Percentiles rank a stretch among this genome's conserved stretches.
These are phyloP conservation scores for Fusarium oligoseptatum DNA, from an alignment of 2,329 filamentous ascomycete species.

Conservation along the genomic window DNA sequence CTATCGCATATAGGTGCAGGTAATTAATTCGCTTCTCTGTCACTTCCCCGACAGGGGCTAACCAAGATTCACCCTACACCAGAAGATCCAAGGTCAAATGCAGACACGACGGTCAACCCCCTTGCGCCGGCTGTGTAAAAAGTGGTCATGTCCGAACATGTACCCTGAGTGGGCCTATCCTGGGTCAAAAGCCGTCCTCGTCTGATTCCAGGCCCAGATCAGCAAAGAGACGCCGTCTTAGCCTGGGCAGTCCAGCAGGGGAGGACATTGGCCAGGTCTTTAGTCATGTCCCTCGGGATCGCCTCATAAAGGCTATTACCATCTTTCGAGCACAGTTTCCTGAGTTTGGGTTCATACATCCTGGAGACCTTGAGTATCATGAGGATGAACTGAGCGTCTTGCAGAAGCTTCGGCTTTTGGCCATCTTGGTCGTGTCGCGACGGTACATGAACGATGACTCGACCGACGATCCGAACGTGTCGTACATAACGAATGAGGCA, in stretches of 20 bases:
- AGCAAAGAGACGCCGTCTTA: slow-evolving; percentile 25
- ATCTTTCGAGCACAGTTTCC: slow-evolving; percentile 42
- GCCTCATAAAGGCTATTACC: slow-evolving; percentile 24
- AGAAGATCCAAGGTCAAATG: slow-evolving; percentile 46
- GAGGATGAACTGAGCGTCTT: slow-evolving; percentile 5
- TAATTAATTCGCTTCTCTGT: slow-evolving; percentile 2
- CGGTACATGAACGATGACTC: slow-evolving; percentile 15
- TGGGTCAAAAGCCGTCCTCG: background rate
- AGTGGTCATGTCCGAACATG: slow-evolving; percentile 31
- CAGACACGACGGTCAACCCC: slow-evolving; percentile 40
- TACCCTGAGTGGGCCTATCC: slow-evolving; percentile 30
- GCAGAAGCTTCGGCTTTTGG: slow-evolving; percentile 35
- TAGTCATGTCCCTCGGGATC: background rate
- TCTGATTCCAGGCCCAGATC: slow-evolving; percentile 6
- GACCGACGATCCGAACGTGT: background rate
- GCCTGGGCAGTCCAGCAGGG: background rate
- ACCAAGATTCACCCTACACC: background rate
- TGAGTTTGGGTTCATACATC: slow-evolving; percentile 42
- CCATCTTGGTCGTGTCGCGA: slow-evolving; percentile 29
- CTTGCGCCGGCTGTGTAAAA: slow-evolving; percentile 42
- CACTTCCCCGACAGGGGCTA: background rate
- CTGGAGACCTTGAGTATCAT: slow-evolving; percentile 41
- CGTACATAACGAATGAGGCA: slow-evolving; percentile 20
- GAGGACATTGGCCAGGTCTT: slow-evolving; percentile 26
- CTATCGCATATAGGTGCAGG: slow-evolving; percentile 38